Evolutionary conservation across 2,329 filamentous ascomycete genomes (phyloP), one percentile per base, ranked within the genome.

Genomic region (Penicillium hesseltinei): DNA sequence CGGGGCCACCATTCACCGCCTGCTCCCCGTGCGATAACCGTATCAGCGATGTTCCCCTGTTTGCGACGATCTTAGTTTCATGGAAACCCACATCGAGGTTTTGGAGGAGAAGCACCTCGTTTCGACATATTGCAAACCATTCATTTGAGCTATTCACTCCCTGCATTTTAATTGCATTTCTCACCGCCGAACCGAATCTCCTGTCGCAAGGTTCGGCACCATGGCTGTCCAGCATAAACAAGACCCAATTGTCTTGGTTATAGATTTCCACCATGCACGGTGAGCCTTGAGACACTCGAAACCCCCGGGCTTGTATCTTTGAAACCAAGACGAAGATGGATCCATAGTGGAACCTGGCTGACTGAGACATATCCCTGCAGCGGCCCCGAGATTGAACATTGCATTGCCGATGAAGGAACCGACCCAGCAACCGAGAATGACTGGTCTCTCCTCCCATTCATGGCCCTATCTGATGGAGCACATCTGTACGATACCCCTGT

Each of bases 381-480:
- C 72, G 94, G 94, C 9, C 94, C 94, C 33, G 94, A 99, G 78
- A 89, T 97, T 56, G 92, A 97, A 79, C 84, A 83, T 68, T 97
- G 93, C 90, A 91, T 96, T 71, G 92, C 91, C 60, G 78, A 87
- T 21, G 87, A 92, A 66, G 89, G 87, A 53, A 81, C 79, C 57
- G 92, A 97, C 75, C 91, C 93, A 11, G 89, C 89, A 4, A 80
- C 77, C 45, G 89, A 92, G 58, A 93, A 95, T 77, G 91, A 94
- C 71, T 99, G 94, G 94, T 83, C 87, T 29, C 76, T 97, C 65
- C 81, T 99, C 60, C 92, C 94, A 0, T 99, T 99, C 75, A 97
- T 97, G 91, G 94, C 94, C 27, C 78, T 99, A 69, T 94, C 91
- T 57, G 94, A 99, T 73, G 94, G 94, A 52, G 94, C 94, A 53